These are phyloP conservation scores for Atkinsonella hypoxylon DNA, from an alignment of 2,329 filamentous ascomycete genomes.

Conservation along the genomic window DNA sequence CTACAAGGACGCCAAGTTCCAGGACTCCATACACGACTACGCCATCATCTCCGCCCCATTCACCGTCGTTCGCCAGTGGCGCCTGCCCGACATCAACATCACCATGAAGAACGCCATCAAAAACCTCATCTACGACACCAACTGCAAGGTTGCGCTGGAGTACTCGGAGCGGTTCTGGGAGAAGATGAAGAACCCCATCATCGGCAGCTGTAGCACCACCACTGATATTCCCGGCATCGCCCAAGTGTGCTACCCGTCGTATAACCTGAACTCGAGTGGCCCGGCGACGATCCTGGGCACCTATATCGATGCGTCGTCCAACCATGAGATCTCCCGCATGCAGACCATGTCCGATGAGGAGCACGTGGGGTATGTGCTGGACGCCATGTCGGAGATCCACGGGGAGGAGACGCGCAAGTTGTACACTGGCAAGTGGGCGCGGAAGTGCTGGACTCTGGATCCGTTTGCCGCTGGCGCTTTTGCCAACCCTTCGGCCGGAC, in stretches of 20 bases:
- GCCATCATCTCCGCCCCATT: slow-evolving; percentile 55
- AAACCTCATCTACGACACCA: slow-evolving; percentile 30
- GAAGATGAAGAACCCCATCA: slow-evolving; percentile 39
- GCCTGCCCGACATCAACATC: slow-evolving; percentile 33
- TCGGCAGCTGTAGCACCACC: slow-evolving; percentile 46
- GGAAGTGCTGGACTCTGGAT: slow-evolving; percentile 54
- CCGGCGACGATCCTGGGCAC: slow-evolving; percentile 50
- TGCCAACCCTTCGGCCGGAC: slow-evolving; percentile 47
- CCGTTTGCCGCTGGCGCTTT: slow-evolving; percentile 50
- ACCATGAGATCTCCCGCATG: slow-evolving; percentile 27
- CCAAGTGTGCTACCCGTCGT: slow-evolving; percentile 54
- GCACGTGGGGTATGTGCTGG: slow-evolving; percentile 50
- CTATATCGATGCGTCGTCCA: slow-evolving; percentile 37
- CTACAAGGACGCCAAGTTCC: slow-evolving; percentile 24
- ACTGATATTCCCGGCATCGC: slow-evolving; percentile 51
- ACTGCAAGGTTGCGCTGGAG: slow-evolving; percentile 52
- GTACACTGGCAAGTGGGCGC: slow-evolving; percentile 52
- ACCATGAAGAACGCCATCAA: slow-evolving; percentile 35
- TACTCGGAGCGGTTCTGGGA: slow-evolving; percentile 55
- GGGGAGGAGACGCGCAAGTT: slow-evolving; percentile 45
- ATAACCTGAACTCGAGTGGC: slow-evolving; percentile 51
- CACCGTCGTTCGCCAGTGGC: slow-evolving; percentile 50
- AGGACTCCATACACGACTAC: slow-evolving; percentile 50
- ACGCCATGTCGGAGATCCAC: slow-evolving; percentile 58
- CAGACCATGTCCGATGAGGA: slow-evolving; percentile 36